phyloP scores from a whole-genome alignment of 306 rosid species.

The Styphnolobium japonicum region DNA sequence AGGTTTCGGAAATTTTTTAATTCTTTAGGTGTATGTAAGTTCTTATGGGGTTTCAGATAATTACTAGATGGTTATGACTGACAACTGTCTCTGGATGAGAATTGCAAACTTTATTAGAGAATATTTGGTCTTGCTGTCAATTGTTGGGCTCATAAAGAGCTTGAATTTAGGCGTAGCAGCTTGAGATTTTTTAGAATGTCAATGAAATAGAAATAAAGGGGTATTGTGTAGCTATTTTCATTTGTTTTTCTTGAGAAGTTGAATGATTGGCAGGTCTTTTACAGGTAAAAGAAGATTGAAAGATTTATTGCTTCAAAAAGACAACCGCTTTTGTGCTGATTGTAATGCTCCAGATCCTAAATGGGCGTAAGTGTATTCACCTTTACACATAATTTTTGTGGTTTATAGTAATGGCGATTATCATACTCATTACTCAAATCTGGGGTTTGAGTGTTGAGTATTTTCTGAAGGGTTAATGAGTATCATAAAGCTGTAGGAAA shows the following conservation, averaged over 20 bases:
- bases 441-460: not conserved
- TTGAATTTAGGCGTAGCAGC: not conserved
- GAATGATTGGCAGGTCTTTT: slow-evolving; percentile 34
- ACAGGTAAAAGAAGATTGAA: slow-evolving; percentile 77
- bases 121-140: not conserved
- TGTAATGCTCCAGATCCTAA: slow-evolving; percentile 87
- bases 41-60: not conserved
- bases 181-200: not conserved
- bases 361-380: slow-evolving; percentile 84
- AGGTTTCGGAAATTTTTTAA: not conserved
- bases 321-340: slow-evolving; percentile 85
- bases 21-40: not conserved
- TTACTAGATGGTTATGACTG: not conserved
- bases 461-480: not conserved
- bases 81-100: not conserved
- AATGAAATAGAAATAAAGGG: not conserved
- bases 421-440: not conserved
- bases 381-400: not conserved
- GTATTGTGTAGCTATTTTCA: not conserved
- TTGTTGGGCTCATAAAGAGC: not conserved
- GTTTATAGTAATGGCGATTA: slow-evolving; percentile 2
- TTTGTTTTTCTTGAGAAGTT: slow-evolving; percentile 24
- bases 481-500: slow-evolving; percentile 16
- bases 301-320: slow-evolving; percentile 72
- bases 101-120: not conserved